phyloP scores from a whole-genome alignment of 2,329 filamentous ascomycete genomes.

The Trichophyton schoenleinii region DNA sequence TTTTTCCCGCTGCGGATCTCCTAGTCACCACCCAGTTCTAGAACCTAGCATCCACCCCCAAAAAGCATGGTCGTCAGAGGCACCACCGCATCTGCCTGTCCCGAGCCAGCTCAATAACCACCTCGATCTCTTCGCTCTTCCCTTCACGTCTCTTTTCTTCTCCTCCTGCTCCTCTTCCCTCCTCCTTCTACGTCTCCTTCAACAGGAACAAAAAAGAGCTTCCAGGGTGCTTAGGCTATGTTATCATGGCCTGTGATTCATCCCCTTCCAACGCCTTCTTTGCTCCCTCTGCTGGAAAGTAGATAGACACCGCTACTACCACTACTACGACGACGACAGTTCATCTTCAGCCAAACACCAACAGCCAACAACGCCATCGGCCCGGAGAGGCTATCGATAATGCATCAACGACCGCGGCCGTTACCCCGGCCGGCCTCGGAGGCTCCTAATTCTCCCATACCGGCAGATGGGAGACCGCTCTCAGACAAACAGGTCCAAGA shows the following conservation, averaged over 20 bases:
- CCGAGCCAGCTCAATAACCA: neutral
- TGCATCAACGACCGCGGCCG: slow-evolving; percentile 83
- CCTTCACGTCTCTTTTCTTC: neutral
- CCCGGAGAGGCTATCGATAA: slow-evolving; percentile 27
- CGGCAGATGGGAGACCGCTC: neutral
- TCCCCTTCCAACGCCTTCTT: slow-evolving; percentile 18
- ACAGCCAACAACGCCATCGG: neutral
- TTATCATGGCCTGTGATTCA: slow-evolving; percentile 31
- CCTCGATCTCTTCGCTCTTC: neutral
- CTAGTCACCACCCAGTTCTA: neutral
- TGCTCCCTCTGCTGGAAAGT: slow-evolving; percentile 26
- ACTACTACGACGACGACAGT: neutral
- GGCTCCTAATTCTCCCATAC: neutral
- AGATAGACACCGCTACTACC: slow-evolving; percentile 9
- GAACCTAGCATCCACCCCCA: neutral
- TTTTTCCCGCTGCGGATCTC: neutral
- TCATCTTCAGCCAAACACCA: slow-evolving; percentile 9
- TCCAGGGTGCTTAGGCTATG: slow-evolving; percentile 6
- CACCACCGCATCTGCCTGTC: slow-evolving; percentile 1
- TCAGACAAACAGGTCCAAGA: slow-evolving; percentile 37
- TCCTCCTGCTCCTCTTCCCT: neutral
- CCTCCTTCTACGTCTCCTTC: neutral
- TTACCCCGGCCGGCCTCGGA: slow-evolving; percentile 25
- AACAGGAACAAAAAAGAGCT: too few relatives aligned
- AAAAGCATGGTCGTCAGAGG: neutral